A percentile compares a stretch with the other conserved stretches of the same genome.
Conservation (phyloP, 441 rosid genomes). For the Erodium moschatum region DNA sequence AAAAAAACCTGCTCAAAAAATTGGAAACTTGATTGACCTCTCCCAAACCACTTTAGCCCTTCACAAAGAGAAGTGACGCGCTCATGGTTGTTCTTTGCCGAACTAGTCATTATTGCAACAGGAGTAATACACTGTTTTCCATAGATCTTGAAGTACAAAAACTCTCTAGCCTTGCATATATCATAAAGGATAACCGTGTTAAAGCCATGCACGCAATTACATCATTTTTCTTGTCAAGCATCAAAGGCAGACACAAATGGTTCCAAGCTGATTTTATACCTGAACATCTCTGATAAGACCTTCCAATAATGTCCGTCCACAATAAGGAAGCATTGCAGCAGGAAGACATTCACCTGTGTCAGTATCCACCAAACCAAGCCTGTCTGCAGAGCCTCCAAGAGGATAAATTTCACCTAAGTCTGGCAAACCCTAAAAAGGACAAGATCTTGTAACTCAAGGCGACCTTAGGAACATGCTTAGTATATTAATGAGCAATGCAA, state of each 20-base stretch:
- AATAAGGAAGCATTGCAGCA: constrained; percentile 90
- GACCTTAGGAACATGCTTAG: constrained; percentile 7
- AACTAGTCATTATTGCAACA: constrained; percentile 89
- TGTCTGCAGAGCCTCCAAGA: constrained; percentile 87
- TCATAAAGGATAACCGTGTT: constrained; percentile 13
- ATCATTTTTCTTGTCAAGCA: constrained; percentile 6
- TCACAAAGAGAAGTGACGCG: constrained; percentile 64
- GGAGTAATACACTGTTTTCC: constrained; percentile 83
- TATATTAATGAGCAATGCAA: constrained; percentile 13
- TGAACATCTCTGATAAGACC: constrained; percentile 92
- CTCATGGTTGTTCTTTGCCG: constrained; percentile 86
- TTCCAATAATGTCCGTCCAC: constrained; percentile 85
- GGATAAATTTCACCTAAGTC: constrained; percentile 88
- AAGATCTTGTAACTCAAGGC: constrained; percentile 42
- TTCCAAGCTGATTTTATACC: constrained; percentile 44
- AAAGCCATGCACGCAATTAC: constrained; percentile 14
- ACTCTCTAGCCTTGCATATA: constrained; percentile 71
- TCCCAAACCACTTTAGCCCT: constrained; percentile 78
- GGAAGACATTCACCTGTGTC: constrained; percentile 88
- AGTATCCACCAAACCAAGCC: constrained; percentile 76
- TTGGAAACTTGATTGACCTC: constrained; percentile 71
- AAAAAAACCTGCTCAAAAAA: constrained; percentile 81
- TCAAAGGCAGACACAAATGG: constrained; percentile 11
- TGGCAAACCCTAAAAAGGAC: constrained; percentile 76
- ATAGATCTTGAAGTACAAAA: constrained; percentile 70